A percentile compares a stretch with the other conserved stretches of the same genome.
These are phyloP conservation scores for Metschnikowia gruessii DNA, from an alignment of 805 yeast species.

Conservation along the genomic window DNA sequence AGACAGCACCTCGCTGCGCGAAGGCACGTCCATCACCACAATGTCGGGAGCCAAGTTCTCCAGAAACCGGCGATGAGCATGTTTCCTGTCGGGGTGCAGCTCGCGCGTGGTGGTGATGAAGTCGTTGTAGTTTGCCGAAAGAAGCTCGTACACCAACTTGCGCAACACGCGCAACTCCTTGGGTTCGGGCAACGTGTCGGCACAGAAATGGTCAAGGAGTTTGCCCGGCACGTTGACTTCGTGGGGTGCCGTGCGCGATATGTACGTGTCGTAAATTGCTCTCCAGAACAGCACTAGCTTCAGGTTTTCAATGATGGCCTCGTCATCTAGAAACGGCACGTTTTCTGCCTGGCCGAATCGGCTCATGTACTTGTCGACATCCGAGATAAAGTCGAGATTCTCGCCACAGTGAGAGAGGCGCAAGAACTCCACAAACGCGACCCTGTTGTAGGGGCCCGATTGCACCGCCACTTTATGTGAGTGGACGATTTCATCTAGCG, in stretches of 20 bases:
- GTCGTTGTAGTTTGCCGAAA: constrained; percentile 33
- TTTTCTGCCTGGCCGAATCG: constrained; percentile 8
- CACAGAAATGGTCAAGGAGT: constrained; percentile 21
- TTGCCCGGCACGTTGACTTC: constrained; percentile 35
- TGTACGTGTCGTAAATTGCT: constrained; percentile 25
- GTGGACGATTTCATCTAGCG: constrained; percentile 21
- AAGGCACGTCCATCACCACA: background rate
- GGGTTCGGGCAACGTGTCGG: constrained; percentile 21
- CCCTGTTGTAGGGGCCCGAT: constrained; percentile 20
- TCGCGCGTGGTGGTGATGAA: constrained; percentile 25
- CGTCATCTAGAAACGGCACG: constrained; percentile 12
- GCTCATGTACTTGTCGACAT: constrained; percentile 20
- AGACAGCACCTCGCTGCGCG: constrained; percentile 3
- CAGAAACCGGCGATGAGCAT: constrained; percentile 19
- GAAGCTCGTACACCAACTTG: constrained; percentile 28
- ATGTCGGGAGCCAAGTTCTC: constrained; percentile 24
- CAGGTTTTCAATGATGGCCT: constrained; percentile 9
- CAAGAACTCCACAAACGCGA: constrained; percentile 28
- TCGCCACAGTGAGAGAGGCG: constrained; percentile 34
- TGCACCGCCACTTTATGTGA: constrained; percentile 6
- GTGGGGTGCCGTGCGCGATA: constrained; percentile 28
- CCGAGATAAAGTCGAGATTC: constrained; percentile 34
- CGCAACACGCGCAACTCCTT: constrained; percentile 19
- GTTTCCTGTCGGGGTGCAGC: constrained; percentile 2
- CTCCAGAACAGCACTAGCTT: constrained; percentile 25